Conservation (phyloP, 2,329 filamentous ascomycete species). For the Nothophaeocryptopus gaeumannii region DNA sequence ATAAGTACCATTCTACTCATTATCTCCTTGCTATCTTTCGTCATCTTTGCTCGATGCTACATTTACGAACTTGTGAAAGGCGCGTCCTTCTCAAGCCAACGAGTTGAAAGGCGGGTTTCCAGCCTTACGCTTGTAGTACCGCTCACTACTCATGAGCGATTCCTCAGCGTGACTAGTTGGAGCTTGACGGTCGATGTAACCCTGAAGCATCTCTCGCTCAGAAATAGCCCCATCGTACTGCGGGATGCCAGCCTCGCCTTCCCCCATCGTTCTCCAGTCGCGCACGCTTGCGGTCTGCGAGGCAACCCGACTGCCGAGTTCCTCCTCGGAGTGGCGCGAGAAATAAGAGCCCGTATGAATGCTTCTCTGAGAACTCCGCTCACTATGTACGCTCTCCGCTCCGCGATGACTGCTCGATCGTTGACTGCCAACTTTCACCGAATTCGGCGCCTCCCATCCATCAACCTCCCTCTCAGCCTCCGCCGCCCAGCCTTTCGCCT, state of each 20-base stretch:
- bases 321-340: no score
- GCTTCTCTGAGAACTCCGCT: no score
- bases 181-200: neutral
- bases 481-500: slow-evolving; percentile 16
- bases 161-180: neutral
- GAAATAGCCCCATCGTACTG: neutral
- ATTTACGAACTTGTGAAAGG: no score
- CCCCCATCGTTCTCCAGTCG: neutral
- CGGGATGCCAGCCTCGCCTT: slow-evolving; percentile 1
- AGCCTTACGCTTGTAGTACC: neutral
- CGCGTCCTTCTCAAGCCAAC: no score
- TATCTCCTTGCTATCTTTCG: no score
- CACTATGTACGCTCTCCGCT: no score
- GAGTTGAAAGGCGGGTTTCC: no score
- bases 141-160: neutral
- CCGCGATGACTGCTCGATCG: neutral
- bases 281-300: no score
- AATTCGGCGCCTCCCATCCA: neutral
- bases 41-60: no score
- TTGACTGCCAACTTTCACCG: neutral
- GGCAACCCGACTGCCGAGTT: no score
- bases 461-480: neutral
- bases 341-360: no score
- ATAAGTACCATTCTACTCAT: no score
- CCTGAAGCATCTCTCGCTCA: neutral